Conservation (phyloP, 805 yeast species). For the Nadsonia fulvescens region DNA sequence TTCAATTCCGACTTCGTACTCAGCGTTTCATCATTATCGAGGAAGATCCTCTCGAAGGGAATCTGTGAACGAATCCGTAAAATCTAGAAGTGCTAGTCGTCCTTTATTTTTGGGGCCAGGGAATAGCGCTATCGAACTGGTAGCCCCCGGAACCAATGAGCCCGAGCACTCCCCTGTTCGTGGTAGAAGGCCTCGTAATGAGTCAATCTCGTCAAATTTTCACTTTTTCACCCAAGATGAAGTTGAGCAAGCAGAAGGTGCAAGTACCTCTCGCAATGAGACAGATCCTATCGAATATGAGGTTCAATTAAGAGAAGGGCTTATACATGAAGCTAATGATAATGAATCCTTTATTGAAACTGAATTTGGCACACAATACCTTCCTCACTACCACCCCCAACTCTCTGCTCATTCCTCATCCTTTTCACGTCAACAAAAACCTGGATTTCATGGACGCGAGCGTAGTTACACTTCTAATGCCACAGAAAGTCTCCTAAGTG, state of each 20-base stretch:
- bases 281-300: slow-evolving; percentile 17
- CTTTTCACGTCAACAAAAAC: slow-evolving; percentile 5
- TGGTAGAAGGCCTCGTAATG: slow-evolving; percentile 10
- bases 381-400: slow-evolving; percentile 3
- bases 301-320: slow-evolving; percentile 8
- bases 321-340: slow-evolving; percentile 4
- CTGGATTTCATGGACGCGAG: slow-evolving; percentile 5
- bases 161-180: slow-evolving; percentile 1
- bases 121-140: slow-evolving; percentile 1
- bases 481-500: too few relatives aligned
- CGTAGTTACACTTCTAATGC: too few relatives aligned
- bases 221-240: slow-evolving; percentile 71
- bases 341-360: too few relatives aligned
- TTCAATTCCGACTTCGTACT: slow-evolving; percentile 50
- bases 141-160: slow-evolving; percentile 1
- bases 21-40: slow-evolving; percentile 37
- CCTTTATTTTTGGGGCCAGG: slow-evolving; percentile 2
- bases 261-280: slow-evolving; percentile 43
- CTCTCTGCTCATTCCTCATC: slow-evolving; percentile 3
- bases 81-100: slow-evolving; percentile 7
- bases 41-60: slow-evolving; percentile 1
- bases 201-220: slow-evolving; percentile 29
- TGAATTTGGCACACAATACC: too few relatives aligned
- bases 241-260: slow-evolving; percentile 72
- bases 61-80: slow-evolving; percentile 3